Conservation (phyloP, 2,329 filamentous ascomycete genomes). For the Aspergillus sp. region DNA sequence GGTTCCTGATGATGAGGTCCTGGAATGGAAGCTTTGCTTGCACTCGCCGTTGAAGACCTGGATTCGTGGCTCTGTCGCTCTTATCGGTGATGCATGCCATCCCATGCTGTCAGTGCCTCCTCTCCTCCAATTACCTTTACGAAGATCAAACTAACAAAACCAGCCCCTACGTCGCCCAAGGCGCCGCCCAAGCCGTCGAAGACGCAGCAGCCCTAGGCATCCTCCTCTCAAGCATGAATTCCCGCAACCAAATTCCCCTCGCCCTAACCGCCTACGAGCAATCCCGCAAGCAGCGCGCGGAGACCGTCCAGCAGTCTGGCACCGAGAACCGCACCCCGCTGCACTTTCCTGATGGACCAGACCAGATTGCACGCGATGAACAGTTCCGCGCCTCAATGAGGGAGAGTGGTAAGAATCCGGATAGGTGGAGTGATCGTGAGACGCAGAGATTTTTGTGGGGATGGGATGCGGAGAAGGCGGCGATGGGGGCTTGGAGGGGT, state of each 20-base stretch:
- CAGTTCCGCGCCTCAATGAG: conserved; percentile 23
- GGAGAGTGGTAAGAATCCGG: conserved; percentile 37
- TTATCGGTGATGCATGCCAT: conserved; percentile 42
- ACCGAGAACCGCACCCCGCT: conserved; percentile 30
- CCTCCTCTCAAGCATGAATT: conserved; percentile 26
- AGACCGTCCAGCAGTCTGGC: conserved; percentile 32
- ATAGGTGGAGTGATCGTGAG: conserved; percentile 61
- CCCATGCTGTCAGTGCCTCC: conserved; percentile 33
- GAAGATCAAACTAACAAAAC: conserved; percentile 1
- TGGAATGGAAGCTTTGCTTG: conserved; percentile 34
- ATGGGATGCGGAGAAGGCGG: conserved; percentile 30
- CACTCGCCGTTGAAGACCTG: conserved; percentile 29
- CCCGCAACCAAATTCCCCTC: conserved; percentile 26
- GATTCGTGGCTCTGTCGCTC: conserved; percentile 28
- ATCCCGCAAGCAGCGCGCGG: conserved; percentile 34
- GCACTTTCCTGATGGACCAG: conserved; percentile 33
- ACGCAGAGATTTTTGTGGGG: conserved; percentile 47
- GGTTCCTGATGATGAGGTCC: conserved; percentile 48
- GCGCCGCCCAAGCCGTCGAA: conserved; percentile 44
- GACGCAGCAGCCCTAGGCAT: conserved; percentile 32
- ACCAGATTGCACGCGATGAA: conserved; percentile 37
- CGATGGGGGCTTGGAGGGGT: conserved; percentile 26
- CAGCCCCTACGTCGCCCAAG: conserved; percentile 35
- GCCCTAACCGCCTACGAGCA: conserved; percentile 31
- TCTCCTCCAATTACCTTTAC: not conserved